Evolutionary conservation across 2,329 filamentous ascomycete species (phyloP).

Genomic region (Tympanopsis confertula): DNA sequence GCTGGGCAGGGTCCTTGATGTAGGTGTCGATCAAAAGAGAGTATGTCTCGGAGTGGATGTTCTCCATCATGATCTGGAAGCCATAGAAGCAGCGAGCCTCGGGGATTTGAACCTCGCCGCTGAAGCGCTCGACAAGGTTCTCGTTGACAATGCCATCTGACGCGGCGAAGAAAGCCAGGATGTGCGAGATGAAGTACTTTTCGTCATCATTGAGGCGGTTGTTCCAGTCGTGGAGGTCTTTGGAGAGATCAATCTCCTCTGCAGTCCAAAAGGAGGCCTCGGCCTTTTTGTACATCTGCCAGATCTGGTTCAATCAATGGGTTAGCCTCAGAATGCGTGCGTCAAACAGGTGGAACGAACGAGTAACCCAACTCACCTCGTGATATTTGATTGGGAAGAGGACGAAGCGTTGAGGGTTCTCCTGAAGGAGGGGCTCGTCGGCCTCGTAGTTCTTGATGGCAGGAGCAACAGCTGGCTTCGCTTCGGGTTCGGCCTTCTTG

Average conservation of each 20-base stretch:
- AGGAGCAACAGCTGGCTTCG: conserved; percentile 23
- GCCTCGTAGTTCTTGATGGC: conserved; percentile 59
- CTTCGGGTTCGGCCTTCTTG: conserved; percentile 29
- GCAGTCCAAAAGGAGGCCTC: conserved; percentile 99
- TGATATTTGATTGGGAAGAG: conserved; percentile 99
- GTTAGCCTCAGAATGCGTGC: conserved; percentile 23
- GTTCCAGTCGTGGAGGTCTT: conserved; percentile 99
- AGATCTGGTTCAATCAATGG: conserved; percentile 53
- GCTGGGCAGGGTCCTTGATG: conserved; percentile 93
- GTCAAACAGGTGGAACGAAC: conserved; percentile 6
- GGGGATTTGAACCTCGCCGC: conserved; percentile 87
- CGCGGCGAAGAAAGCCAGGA: conserved; percentile 96
- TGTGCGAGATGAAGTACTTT: conserved; percentile 95
- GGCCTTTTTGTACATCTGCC: conserved; percentile 99
- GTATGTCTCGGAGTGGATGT: conserved; percentile 99
- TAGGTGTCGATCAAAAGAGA: conserved; percentile 98
- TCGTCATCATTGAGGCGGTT: conserved; percentile 94
- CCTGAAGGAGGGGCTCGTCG: conserved; percentile 82
- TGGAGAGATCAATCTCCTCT: conserved; percentile 97
- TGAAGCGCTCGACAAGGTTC: conserved; percentile 97
- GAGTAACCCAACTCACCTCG: conserved; percentile 57
- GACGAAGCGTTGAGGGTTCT: conserved; percentile 93
- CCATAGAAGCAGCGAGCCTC: conserved; percentile 99
- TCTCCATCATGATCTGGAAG: conserved; percentile 99
- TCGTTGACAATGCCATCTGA: conserved; percentile 99